Percentiles rank a stretch among this genome's conserved stretches.
These are phyloP conservation scores for Ensete ventricosum DNA, from an alignment of 176 grass and related monocot genomes.

Conservation along the genomic window DNA sequence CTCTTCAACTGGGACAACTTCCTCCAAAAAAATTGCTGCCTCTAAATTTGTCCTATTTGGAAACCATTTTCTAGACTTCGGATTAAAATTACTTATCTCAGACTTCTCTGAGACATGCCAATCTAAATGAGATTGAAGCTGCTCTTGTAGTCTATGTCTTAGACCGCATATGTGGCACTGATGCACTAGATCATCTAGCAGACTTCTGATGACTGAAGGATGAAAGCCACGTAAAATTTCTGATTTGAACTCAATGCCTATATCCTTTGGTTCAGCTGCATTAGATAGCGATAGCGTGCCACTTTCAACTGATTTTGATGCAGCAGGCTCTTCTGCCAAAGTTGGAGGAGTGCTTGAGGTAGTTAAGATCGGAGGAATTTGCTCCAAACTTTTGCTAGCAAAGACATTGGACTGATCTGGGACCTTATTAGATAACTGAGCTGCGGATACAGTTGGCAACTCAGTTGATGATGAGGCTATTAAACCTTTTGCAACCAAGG, in stretches of 20 bases:
- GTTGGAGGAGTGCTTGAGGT: background rate
- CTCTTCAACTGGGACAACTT: constrained; percentile 41
- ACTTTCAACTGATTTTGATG: constrained; percentile 19
- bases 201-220: constrained; percentile 50
- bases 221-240: constrained; percentile 62
- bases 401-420: constrained; percentile 7
- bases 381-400: constrained; percentile 3
- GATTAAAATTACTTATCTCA: constrained; percentile 24
- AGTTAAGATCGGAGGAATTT: constrained; percentile 21
- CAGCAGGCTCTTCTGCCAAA: constrained; percentile 28
- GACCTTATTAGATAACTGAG: constrained; percentile 22
- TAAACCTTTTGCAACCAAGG: constrained; percentile 85
- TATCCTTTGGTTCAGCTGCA: constrained; percentile 24
- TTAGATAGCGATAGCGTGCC: constrained; percentile 16
- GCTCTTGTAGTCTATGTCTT: constrained; percentile 53
- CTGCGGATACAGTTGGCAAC: constrained; percentile 21
- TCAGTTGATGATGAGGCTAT: constrained; percentile 60
- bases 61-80: constrained; percentile 74
- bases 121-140: constrained; percentile 41
- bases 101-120: constrained; percentile 33
- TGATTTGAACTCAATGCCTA: constrained; percentile 69
- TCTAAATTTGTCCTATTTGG: constrained; percentile 24
- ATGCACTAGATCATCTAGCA: constrained; percentile 55
- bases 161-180: constrained; percentile 70
- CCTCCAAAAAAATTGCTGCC: constrained; percentile 30